Conservation (phyloP, 345 rosid species). For the Eucalyptus sideroxylon region DNA sequence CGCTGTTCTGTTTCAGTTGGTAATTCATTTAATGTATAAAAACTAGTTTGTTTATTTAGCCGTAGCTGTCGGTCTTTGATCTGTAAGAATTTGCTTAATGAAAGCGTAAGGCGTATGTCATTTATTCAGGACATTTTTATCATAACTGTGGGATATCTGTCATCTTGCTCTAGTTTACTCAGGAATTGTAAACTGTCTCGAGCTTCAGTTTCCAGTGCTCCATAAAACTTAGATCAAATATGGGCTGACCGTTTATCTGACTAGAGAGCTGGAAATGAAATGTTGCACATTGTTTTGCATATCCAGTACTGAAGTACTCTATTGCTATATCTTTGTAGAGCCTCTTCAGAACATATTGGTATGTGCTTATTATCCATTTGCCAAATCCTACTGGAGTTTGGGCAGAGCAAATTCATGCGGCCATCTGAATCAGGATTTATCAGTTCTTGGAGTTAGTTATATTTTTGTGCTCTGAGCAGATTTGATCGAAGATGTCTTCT, state of each 20-base stretch:
- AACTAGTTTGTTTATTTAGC: neutral
- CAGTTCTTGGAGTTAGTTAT: neutral
- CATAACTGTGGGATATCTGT: neutral
- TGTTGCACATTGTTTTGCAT: neutral
- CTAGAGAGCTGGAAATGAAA: neutral
- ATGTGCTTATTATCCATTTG: neutral
- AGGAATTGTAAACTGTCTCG: neutral
- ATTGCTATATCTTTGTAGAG: neutral
- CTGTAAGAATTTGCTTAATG: neutral
- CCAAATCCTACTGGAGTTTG: neutral
- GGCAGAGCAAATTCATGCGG: neutral
- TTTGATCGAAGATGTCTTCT: constrained; percentile 52
- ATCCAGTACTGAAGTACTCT: neutral
- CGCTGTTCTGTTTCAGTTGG: neutral
- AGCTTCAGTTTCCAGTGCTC: neutral
- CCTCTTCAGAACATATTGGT: neutral
- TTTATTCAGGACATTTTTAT: neutral
- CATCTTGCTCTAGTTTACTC: neutral
- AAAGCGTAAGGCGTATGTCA: neutral
- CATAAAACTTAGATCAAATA: neutral
- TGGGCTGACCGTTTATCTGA: neutral
- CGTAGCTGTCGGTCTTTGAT: neutral
- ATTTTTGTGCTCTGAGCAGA: neutral
- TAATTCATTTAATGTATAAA: neutral
- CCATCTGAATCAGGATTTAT: neutral